Base-by-base conservation (phyloP, 1,284 basidiomycete species). In the Exobasidium rhododendri region DNA sequence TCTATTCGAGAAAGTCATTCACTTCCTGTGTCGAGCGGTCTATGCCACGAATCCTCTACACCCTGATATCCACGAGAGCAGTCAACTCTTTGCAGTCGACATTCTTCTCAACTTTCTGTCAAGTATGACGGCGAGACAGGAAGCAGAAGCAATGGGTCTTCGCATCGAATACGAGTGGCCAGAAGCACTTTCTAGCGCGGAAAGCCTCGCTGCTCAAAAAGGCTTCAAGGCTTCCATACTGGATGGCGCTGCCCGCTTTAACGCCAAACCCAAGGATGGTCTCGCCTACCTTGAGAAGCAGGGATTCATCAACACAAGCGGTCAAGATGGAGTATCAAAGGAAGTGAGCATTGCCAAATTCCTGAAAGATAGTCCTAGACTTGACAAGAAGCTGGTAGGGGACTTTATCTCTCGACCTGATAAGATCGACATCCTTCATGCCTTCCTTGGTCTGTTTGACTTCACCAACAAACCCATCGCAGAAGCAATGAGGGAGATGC, bases 371-470 rank as follows among this genome's bases (percentile, higher is more conserved):
- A 92, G 89, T 59, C 87, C 89, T 1, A 84, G 90, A 35, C 83
- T 98, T 32, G 94, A 99, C 81, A 99, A 99, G 82, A 89, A 91
- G 64, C 82, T 96, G 0, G 83, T 99, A 0, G 96, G 96, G 6
- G 96, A 98, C 78, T 98, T 88, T 79, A 86, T 98, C 55, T 94
- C 92, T 3, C 86, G 87, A 58, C 91, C 91, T 0, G 93, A 96
- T 57, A 92, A 94, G 71, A 74, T 89, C 10, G 90, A 91, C 4
- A 81, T 97, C 1, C 82, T 98, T 61, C 90, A 87, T 77, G 90
- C 89, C 7, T 98, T 96, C 81, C 87, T 99, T 71, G 84, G 85
- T 17, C 82, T 93, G 35, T 94, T 97, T 77, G 89, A 97, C 80
- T 98, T 97, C 81, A 85, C 87, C 73, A 85, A 88, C 70, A 94